phyloP scores from a whole-genome alignment of 1,284 basidiomycete genomes.

The Meripilus lineatus region DNA sequence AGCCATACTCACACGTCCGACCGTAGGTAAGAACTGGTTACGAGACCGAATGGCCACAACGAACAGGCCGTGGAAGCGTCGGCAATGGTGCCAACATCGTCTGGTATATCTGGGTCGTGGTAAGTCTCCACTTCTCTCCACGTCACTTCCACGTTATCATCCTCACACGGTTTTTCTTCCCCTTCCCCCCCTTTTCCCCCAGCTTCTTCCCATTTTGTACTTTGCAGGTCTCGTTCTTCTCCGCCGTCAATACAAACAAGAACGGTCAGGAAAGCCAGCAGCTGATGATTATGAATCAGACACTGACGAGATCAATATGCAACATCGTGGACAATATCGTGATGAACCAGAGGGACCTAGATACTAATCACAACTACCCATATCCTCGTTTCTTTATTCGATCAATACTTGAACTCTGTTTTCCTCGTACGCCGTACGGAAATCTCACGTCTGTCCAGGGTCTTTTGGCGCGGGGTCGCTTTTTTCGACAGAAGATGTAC shows the following conservation, averaged over 20 bases:
- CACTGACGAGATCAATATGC: too few relatives aligned
- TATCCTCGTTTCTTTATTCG: too few relatives aligned
- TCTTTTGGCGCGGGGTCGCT: too few relatives aligned
- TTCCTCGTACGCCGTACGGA: too few relatives aligned
- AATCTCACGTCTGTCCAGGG: too few relatives aligned
- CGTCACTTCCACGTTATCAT: neutral
- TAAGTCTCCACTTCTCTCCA: constrained; percentile 27
- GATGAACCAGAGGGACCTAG: too few relatives aligned
- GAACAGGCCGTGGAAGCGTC: constrained; percentile 34
- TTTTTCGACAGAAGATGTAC: too few relatives aligned
- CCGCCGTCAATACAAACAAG: constrained; percentile 19
- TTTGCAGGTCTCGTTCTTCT: constrained; percentile 29
- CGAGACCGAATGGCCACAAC: constrained; percentile 39
- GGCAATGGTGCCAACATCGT: constrained; percentile 36
- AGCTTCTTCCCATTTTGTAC: constrained; percentile 46
- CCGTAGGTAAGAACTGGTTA: constrained; percentile 46
- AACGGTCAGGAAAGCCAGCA: too few relatives aligned
- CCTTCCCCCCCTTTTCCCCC: neutral
- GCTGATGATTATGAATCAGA: too few relatives aligned
- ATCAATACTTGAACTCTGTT: too few relatives aligned
- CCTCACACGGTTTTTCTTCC: neutral
- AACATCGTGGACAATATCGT: too few relatives aligned
- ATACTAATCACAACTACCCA: too few relatives aligned
- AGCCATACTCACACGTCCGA: neutral
- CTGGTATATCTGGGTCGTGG: constrained; percentile 50